Evolutionary conservation across 2,329 filamentous ascomycete species (phyloP), one percentile per base, ranked within the genome.

Genomic region (Cordyceps militaris): DNA sequence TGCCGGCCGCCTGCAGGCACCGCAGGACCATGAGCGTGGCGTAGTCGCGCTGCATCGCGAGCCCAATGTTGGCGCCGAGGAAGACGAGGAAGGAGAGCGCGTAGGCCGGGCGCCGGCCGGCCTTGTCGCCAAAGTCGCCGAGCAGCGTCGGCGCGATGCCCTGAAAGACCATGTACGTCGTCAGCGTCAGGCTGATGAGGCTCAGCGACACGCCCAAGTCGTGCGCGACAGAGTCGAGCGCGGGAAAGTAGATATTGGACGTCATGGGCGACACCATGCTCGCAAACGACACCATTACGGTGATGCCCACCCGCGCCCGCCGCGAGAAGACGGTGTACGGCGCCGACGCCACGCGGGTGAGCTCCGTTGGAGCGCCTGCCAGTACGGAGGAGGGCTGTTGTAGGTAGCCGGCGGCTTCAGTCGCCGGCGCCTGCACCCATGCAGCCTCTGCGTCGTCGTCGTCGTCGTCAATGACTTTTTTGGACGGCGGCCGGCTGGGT

Each of bases 81-180:
- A 84, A 86, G 23, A 86, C 78, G 48, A 70, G 60, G 58, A 86
- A 82, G 24, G 78, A 76, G 28, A 85, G 66, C 24, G 85, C 74
- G 60, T 83, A 85, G 3, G 83, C 82, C 0, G 82, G 83, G n/a
- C 84, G 74, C 30, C 84, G 76, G 9, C 85, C 84, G 3, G 78
- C 76, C 63, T 74, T 76, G 65, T 88, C 84, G 6, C 81, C 81
- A 42, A 87, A 79, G 58, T 83, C 81, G 3, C 83, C 85, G 47
- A 84, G 79, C 13, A 87, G 66, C 6, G 79, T 81, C 0, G 84
- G 85, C 0, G 83, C 76, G 1, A 88, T 68, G 19, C 78, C 84
- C 66, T 87, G 84, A 46, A 86, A 75, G 56, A 87, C 77, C 80
- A 84, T 82, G 65, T 82, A 86, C 1, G 82, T 82, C 3, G 83